phyloP scores from a whole-genome alignment of 129 eudicot species.

The Chrysanthemum lavandulifolium region DNA sequence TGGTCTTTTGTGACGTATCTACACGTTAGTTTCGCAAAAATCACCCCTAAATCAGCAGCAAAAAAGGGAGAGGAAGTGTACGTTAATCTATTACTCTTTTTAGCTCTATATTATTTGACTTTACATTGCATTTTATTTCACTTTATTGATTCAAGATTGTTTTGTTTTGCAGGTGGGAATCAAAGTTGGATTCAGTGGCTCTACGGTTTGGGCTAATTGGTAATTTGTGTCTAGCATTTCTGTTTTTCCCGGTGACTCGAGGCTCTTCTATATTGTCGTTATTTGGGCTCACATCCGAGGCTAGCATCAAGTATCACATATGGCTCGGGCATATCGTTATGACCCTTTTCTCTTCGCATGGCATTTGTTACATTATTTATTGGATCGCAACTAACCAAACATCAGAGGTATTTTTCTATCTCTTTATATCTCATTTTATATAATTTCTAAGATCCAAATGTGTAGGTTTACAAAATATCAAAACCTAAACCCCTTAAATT shows the following conservation, averaged over 20 bases:
- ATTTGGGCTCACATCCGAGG: conserved; percentile 76
- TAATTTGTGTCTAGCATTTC: conserved; percentile 56
- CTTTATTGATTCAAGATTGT: neutral
- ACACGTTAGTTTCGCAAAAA: conserved; percentile 38
- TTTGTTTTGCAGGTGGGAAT: conserved; percentile 57
- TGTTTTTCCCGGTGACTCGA: conserved; percentile 86
- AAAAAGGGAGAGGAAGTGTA: conserved; percentile 59
- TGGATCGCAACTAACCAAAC: conserved; percentile 60
- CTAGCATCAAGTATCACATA: conserved; percentile 81
- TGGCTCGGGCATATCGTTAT: conserved; percentile 75
- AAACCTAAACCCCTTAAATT: neutral
- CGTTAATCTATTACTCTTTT: conserved; percentile 1
- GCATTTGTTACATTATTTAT: conserved; percentile 51
- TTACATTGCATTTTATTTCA: neutral
- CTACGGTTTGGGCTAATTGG: conserved; percentile 64
- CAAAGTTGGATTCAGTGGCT: conserved; percentile 55
- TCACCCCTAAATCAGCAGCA: conserved; percentile 48
- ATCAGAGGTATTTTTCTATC: conserved; percentile 48
- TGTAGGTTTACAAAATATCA: neutral
- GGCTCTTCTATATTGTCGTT: conserved; percentile 64
- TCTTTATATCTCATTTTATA: neutral
- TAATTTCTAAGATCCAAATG: neutral
- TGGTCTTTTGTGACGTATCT: conserved; percentile 58
- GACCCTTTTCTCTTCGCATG: conserved; percentile 80
- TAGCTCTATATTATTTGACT: neutral